phyloP scores from a whole-genome alignment of 2,329 filamentous ascomycete genomes.

The Westerdykella aurantiaca region DNA sequence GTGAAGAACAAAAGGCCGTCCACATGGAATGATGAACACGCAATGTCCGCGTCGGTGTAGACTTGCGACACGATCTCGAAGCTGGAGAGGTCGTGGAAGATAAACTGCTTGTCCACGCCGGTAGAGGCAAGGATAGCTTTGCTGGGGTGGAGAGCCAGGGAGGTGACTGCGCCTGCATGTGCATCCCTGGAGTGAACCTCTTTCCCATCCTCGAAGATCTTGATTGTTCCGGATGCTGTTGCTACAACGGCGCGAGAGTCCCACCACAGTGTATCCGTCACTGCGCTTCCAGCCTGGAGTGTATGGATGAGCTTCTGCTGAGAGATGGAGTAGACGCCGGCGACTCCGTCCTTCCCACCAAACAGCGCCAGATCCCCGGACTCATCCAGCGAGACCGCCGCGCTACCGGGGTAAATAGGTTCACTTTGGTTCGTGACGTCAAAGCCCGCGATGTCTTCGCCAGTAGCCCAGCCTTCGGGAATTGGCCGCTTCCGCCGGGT shows the following conservation, averaged over 20 bases:
- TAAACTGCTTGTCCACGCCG: constrained; percentile 85
- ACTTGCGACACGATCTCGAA: constrained; percentile 69
- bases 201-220: constrained; percentile 67
- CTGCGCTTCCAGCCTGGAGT: constrained; percentile 57
- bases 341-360: constrained; percentile 67
- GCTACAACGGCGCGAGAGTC: constrained; percentile 65
- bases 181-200: constrained; percentile 67
- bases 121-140: constrained; percentile 80
- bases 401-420: constrained; percentile 54
- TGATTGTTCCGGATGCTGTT: constrained; percentile 70
- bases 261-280: constrained; percentile 63
- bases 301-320: constrained; percentile 69
- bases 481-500: constrained; percentile 83
- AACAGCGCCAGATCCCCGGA: constrained; percentile 63
- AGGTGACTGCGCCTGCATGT: constrained; percentile 76
- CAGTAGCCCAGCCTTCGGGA: constrained; percentile 76
- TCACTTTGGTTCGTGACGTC: constrained; percentile 51
- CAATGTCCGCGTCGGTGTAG: constrained; percentile 71
- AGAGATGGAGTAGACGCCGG: constrained; percentile 72
- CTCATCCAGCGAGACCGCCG: constrained; percentile 53
- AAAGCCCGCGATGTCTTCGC: constrained; percentile 62
- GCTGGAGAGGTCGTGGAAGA: constrained; percentile 73
- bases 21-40: constrained; percentile 81
- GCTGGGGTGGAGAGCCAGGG: constrained; percentile 74
- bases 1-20: constrained; percentile 92